Evolutionary conservation across 2,329 filamentous ascomycete genomes (phyloP).

Genomic region (Ilyonectria destructans): DNA sequence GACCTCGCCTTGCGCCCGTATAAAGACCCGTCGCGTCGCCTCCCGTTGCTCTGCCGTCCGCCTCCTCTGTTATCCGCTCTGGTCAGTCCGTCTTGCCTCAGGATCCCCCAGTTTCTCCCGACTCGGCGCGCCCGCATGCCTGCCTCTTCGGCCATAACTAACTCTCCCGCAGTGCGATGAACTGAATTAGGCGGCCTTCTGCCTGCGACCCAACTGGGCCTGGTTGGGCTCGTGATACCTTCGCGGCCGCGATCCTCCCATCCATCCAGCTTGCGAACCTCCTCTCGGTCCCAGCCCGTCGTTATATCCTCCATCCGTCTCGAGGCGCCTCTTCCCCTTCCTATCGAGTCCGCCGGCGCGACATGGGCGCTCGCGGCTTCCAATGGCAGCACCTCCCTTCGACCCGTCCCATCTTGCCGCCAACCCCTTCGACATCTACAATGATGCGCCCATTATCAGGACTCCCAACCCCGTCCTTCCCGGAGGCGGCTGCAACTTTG

Average conservation of each 20-base stretch:
- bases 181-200: constrained; percentile 53
- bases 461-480: constrained; percentile 59
- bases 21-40: constrained; percentile 38
- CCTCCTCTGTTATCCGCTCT: constrained; percentile 27
- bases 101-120: constrained; percentile 28
- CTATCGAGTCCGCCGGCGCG: constrained; percentile 40
- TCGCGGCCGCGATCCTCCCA: constrained; percentile 37
- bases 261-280: constrained; percentile 31
- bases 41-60: constrained; percentile 19
- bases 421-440: constrained; percentile 71
- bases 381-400: constrained; percentile 70
- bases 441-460: constrained; percentile 59
- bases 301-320: constrained; percentile 1
- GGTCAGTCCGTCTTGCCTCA: constrained; percentile 43
- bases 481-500: constrained; percentile 71
- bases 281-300: constrained; percentile 5
- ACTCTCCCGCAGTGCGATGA: constrained; percentile 52
- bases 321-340: constrained; percentile 23
- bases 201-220: constrained; percentile 56
- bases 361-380: constrained; percentile 48
- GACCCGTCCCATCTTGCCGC: constrained; percentile 61
- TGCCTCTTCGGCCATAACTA: constrained; percentile 32
- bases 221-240: constrained; percentile 51
- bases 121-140: constrained; percentile 33
- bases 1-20: constrained; percentile 31